A percentile compares a stretch with the other conserved stretches of the same genome.
phyloP scores from a whole-genome alignment of 2,329 filamentous ascomycete species.

The Verticillium nonalfalfae region DNA sequence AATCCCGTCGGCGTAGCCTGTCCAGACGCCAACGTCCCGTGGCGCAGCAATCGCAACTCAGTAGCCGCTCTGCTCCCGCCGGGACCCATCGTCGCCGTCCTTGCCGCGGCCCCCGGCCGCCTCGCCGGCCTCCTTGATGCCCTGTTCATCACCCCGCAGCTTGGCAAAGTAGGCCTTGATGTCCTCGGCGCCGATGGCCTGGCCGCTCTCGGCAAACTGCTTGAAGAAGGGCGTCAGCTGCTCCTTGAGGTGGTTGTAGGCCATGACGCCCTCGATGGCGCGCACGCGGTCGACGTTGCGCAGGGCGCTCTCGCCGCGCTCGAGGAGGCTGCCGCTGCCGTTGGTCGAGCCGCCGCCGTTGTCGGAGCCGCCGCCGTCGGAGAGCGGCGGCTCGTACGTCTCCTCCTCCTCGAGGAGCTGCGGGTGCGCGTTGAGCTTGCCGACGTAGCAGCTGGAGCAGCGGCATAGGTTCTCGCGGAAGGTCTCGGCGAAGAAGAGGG shows the following conservation, averaged over 20 bases:
- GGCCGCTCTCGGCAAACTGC: conserved; percentile 86
- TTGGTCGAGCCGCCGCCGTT: conserved; percentile 47
- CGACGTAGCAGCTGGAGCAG: conserved; percentile 70
- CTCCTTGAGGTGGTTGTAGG: conserved; percentile 93
- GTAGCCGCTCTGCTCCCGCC: conserved; percentile 49
- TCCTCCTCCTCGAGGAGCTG: conserved; percentile 94
- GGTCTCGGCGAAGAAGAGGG: conserved; percentile 71
- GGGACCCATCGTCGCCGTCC: conserved; percentile 26
- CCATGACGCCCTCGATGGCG: conserved; percentile 96
- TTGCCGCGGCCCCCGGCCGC: conserved; percentile 34
- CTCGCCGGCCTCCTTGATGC: conserved; percentile 56
- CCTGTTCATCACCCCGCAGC: conserved; percentile 78
- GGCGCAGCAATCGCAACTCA: conserved; percentile 17
- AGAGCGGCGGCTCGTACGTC: conserved; percentile 85
- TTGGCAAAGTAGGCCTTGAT: conserved; percentile 97
- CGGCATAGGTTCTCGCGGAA: conserved; percentile 82
- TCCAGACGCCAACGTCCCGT: neutral
- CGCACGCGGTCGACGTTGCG: conserved; percentile 87
- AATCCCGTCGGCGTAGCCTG: too few species aligned
- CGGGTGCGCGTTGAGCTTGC: conserved; percentile 60
- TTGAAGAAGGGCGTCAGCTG: conserved; percentile 93
- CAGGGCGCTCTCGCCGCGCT: conserved; percentile 87
- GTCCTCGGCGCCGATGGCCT: conserved; percentile 86
- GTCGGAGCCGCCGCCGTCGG: conserved; percentile 52
- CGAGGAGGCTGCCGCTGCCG: conserved; percentile 77